phyloP scores from a whole-genome alignment of 305 asterid species.

The Vinca major region DNA sequence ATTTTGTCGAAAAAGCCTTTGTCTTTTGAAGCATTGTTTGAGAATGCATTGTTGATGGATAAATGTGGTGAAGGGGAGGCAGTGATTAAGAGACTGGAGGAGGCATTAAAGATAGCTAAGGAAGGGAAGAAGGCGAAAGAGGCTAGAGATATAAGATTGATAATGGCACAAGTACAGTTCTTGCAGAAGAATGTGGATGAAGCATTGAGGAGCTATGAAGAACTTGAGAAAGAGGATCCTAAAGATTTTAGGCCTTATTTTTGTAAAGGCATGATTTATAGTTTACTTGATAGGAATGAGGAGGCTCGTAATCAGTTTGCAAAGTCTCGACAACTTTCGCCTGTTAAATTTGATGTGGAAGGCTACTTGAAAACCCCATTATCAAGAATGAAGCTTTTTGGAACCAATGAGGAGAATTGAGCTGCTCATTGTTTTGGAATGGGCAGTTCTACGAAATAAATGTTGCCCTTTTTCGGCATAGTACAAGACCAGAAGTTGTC shows the following conservation, averaged over 20 bases:
- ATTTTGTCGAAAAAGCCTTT: conserved; percentile 40
- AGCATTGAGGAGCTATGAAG: conserved; percentile 62
- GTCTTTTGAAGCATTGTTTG: conserved; percentile 61
- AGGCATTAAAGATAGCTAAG: conserved; percentile 51
- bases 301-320: conserved; percentile 71
- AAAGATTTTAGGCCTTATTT: conserved; percentile 78
- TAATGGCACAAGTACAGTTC: conserved; percentile 75
- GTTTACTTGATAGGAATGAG: conserved; percentile 49
- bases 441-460: not conserved
- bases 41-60: conserved; percentile 71
- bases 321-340: conserved; percentile 53
- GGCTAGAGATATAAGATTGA: conserved; percentile 66
- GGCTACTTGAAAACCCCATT: conserved; percentile 67
- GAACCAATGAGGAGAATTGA: conserved; percentile 39
- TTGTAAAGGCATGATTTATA: conserved; percentile 76
- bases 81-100: conserved; percentile 51
- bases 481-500: not conserved
- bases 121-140: conserved; percentile 45
- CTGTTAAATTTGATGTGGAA: conserved; percentile 69
- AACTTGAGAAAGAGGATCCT: conserved; percentile 58
- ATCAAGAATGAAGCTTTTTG: conserved; percentile 69
- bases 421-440: not conserved
- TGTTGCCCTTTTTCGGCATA: not conserved
- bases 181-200: conserved; percentile 72
- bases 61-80: conserved; percentile 54